Evolutionary conservation across 2,329 filamentous ascomycete species (phyloP).

Genomic region (Aspergillus luchuensis): DNA sequence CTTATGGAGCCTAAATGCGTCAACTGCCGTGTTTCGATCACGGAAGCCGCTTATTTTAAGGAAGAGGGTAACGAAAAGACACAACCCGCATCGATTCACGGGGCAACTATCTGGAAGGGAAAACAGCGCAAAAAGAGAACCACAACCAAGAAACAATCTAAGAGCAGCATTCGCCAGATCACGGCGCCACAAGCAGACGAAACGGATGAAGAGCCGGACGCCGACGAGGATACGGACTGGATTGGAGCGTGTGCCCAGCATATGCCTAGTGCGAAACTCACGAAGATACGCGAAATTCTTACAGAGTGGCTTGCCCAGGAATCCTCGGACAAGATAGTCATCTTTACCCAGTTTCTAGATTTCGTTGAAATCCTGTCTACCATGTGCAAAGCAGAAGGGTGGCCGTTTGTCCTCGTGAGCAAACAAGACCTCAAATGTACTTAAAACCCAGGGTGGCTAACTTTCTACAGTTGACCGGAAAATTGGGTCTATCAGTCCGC

Average conservation of each 20-base stretch:
- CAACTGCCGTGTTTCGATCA: constrained; percentile 17
- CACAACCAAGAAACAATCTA: background rate
- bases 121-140: background rate
- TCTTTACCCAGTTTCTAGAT: constrained; percentile 62
- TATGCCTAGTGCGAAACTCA: constrained; percentile 45
- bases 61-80: background rate
- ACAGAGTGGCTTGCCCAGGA: constrained; percentile 48
- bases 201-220: background rate
- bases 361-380: constrained; percentile 55
- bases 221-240: constrained; percentile 30
- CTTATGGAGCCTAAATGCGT: constrained; percentile 29
- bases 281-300: constrained; percentile 37
- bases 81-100: background rate
- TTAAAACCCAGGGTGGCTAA: background rate
- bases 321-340: constrained; percentile 56
- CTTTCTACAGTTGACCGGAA: constrained; percentile 49
- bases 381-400: constrained; percentile 54
- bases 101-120: background rate
- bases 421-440: background rate
- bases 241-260: constrained; percentile 24
- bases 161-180: background rate
- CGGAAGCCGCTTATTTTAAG: constrained; percentile 18
- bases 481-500: constrained; percentile 48
- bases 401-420: constrained; percentile 39
- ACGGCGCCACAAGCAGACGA: background rate